phyloP scores from a whole-genome alignment of 176 grass and related monocot species.

The Carex littledalei region DNA sequence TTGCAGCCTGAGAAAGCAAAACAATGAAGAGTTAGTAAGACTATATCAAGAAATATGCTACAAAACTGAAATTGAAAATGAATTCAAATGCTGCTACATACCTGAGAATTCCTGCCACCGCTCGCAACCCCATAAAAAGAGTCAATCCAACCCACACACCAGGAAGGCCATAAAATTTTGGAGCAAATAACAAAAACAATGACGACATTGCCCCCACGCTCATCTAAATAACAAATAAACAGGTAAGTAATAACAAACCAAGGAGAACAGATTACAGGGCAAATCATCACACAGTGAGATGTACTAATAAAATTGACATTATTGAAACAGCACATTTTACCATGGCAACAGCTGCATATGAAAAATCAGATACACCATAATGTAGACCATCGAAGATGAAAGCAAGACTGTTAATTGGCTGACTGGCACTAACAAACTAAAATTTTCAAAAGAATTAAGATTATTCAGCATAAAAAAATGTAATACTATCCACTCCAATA shows the following conservation, averaged over 20 bases:
- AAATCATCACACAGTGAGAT: neutral
- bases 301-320: slow-evolving; percentile 23
- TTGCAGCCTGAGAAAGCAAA: slow-evolving; percentile 47
- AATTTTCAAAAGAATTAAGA: slow-evolving; percentile 14
- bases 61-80: neutral
- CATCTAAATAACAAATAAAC: slow-evolving; percentile 53
- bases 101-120: slow-evolving; percentile 67
- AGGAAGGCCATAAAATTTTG: slow-evolving; percentile 62
- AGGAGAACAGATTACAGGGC: neutral
- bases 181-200: slow-evolving; percentile 72
- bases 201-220: slow-evolving; percentile 62
- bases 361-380: slow-evolving; percentile 93
- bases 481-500: neutral
- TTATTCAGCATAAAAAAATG: neutral
- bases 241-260: slow-evolving; percentile 1
- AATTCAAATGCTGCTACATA: slow-evolving; percentile 25
- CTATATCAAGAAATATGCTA: neutral
- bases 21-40: neutral
- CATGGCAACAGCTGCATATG: slow-evolving; percentile 71
- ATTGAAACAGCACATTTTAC: slow-evolving; percentile 35
- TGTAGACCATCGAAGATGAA: slow-evolving; percentile 96
- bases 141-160: slow-evolving; percentile 95
- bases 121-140: slow-evolving; percentile 81
- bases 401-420: slow-evolving; percentile 90
- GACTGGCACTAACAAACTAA: slow-evolving; percentile 88